Percentiles rank a stretch among this genome's conserved stretches.
Evolutionary conservation across 371 early-diverging fungal genomes (phyloP).

Genomic region (Apophysomyces elegans): DNA sequence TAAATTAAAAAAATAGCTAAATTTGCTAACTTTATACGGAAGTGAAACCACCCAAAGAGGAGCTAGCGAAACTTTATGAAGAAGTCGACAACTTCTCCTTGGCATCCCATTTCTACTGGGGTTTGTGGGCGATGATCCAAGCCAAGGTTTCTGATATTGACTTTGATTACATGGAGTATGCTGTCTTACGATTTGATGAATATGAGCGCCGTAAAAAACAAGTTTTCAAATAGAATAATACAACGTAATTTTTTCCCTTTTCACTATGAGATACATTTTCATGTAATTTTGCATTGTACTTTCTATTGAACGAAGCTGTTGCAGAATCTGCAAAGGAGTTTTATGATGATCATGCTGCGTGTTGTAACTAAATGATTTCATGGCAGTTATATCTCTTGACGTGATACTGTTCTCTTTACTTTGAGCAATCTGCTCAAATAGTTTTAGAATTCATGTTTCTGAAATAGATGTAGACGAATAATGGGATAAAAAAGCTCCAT

Average conservation of each 20-base stretch:
- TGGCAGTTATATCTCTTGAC: too few relatives aligned
- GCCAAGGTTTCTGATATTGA: constrained; percentile 88
- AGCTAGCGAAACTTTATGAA: constrained; percentile 63
- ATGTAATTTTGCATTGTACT: not conserved
- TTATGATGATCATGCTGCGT: not conserved
- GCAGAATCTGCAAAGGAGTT: too few relatives aligned
- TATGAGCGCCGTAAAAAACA: constrained; percentile 63
- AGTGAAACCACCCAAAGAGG: constrained; percentile 46
- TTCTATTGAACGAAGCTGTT: too few relatives aligned
- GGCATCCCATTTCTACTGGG: constrained; percentile 94
- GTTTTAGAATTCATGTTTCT: too few relatives aligned
- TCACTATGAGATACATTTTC: not conserved
- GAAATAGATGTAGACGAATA: too few relatives aligned
- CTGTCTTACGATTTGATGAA: constrained; percentile 79
- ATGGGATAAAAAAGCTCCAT: too few relatives aligned
- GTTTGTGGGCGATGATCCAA: constrained; percentile 91
- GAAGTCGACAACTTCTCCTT: constrained; percentile 86
- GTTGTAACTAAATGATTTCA: not conserved
- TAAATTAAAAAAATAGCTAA: not conserved
- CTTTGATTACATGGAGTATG: constrained; percentile 93
- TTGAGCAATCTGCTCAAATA: too few relatives aligned
- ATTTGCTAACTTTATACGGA: constrained; percentile 1
- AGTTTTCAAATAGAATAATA: constrained; percentile 23
- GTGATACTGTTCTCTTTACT: too few relatives aligned
- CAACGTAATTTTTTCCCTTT: not conserved